Evolutionary conservation across 495 filamentous ascomycete genomes (phyloP).

Genomic region (Acidiella bohemica): DNA sequence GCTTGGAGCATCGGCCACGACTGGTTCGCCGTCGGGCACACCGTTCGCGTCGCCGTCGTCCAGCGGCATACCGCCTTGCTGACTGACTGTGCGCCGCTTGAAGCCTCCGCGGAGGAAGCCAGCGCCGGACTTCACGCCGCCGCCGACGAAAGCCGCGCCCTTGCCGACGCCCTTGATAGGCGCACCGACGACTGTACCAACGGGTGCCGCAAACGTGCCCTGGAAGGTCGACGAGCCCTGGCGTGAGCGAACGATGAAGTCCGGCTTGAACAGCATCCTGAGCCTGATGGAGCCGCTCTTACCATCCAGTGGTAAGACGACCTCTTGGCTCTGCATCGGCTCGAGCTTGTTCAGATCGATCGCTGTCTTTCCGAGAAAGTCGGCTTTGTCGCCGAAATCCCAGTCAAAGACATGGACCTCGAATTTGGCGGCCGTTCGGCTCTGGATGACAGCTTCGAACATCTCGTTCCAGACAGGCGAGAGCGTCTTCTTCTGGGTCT

Average conservation of each 20-base stretch:
- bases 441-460: constrained; percentile 72
- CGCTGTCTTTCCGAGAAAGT: constrained; percentile 62
- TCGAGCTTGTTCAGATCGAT: constrained; percentile 75
- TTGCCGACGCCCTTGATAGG: constrained; percentile 82
- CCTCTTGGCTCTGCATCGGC: constrained; percentile 63
- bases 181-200: constrained; percentile 83
- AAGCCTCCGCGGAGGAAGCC: constrained; percentile 74
- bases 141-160: constrained; percentile 46
- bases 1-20: constrained; percentile 7
- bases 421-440: constrained; percentile 75
- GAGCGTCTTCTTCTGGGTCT: constrained; percentile 90
- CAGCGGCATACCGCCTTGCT: not conserved
- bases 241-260: constrained; percentile 75
- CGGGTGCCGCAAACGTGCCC: constrained; percentile 73
- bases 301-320: constrained; percentile 66
- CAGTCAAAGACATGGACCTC: constrained; percentile 79
- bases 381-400: constrained; percentile 85
- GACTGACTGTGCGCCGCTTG: constrained; percentile 48
- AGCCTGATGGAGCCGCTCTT: constrained; percentile 76
- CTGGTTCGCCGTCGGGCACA: constrained; percentile 18
- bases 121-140: constrained; percentile 70
- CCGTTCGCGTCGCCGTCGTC: constrained; percentile 24
- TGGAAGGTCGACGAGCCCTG: constrained; percentile 89
- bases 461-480: constrained; percentile 91
- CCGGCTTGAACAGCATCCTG: constrained; percentile 82